phyloP scores from a whole-genome alignment of 306 rosid species.

The Quercus mongolica region DNA sequence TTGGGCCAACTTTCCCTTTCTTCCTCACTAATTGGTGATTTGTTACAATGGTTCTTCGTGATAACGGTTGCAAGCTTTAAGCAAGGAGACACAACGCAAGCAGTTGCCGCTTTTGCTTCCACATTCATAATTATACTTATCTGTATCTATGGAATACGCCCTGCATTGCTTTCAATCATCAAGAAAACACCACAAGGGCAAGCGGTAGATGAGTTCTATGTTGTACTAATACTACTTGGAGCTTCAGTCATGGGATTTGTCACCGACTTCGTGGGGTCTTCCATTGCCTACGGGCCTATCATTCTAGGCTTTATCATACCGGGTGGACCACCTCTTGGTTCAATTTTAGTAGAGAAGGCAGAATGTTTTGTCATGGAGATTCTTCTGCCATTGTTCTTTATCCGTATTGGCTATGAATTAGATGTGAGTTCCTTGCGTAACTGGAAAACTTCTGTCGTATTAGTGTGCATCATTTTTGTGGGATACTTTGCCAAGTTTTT shows the following conservation, averaged over 20 bases:
- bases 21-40: slow-evolving; percentile 8
- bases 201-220: slow-evolving; percentile 16
- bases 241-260: slow-evolving; percentile 6
- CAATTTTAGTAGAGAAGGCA: slow-evolving; percentile 17
- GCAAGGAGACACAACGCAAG: background rate
- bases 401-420: slow-evolving; percentile 16
- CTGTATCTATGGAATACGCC: background rate
- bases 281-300: slow-evolving; percentile 4
- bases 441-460: slow-evolving; percentile 8
- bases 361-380: slow-evolving; percentile 16
- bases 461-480: slow-evolving; percentile 6
- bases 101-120: background rate
- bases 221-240: slow-evolving; percentile 8
- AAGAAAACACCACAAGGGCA: slow-evolving; percentile 21
- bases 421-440: background rate
- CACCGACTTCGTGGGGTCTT: background rate
- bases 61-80: background rate
- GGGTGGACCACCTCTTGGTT: slow-evolving; percentile 28
- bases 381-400: slow-evolving; percentile 16
- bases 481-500: slow-evolving; percentile 24
- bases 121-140: background rate
- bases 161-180: background rate
- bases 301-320: slow-evolving; percentile 23
- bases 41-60: slow-evolving; percentile 12
- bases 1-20: slow-evolving; percentile 33